Evolutionary conservation across 2,329 filamentous ascomycete genomes (phyloP).

Genomic region (Grosmannia huntii): DNA sequence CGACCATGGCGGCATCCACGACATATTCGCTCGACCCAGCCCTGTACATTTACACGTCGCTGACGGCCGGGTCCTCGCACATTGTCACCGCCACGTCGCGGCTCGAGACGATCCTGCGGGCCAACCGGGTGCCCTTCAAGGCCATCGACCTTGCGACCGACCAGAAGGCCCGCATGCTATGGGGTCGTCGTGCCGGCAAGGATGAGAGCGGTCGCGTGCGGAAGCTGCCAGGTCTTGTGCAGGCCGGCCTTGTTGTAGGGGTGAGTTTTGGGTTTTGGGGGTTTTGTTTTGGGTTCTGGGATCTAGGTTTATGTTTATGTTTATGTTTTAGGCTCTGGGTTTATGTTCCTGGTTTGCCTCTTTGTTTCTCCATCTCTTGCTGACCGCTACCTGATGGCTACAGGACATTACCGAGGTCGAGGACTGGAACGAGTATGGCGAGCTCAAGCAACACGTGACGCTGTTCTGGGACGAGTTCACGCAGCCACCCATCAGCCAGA

Average conservation of each 20-base stretch:
- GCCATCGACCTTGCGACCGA: slow-evolving; percentile 86
- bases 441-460: slow-evolving; percentile 75
- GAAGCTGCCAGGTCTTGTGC: slow-evolving; percentile 81
- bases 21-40: slow-evolving; percentile 49
- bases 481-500: slow-evolving; percentile 41
- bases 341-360: too few species aligned
- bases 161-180: slow-evolving; percentile 76
- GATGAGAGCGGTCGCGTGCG: slow-evolving; percentile 45
- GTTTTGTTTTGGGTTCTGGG: too few species aligned
- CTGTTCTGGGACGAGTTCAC: slow-evolving; percentile 52
- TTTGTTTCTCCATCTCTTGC: too few species aligned
- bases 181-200: slow-evolving; percentile 72
- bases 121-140: slow-evolving; percentile 88
- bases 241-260: slow-evolving; percentile 72
- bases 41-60: slow-evolving; percentile 90
- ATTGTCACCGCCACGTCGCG: slow-evolving; percentile 93
- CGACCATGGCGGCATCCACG: background rate
- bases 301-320: too few species aligned
- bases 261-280: slow-evolving; percentile 38
- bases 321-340: too few species aligned
- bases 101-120: slow-evolving; percentile 89
- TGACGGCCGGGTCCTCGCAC: slow-evolving; percentile 89
- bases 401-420: slow-evolving; percentile 90
- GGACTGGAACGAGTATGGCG: slow-evolving; percentile 98
- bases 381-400: background rate